Evolutionary conservation across 495 filamentous ascomycete genomes (phyloP), one percentile per base, ranked within the genome.

Genomic region (Tuber melanosporum): DNA sequence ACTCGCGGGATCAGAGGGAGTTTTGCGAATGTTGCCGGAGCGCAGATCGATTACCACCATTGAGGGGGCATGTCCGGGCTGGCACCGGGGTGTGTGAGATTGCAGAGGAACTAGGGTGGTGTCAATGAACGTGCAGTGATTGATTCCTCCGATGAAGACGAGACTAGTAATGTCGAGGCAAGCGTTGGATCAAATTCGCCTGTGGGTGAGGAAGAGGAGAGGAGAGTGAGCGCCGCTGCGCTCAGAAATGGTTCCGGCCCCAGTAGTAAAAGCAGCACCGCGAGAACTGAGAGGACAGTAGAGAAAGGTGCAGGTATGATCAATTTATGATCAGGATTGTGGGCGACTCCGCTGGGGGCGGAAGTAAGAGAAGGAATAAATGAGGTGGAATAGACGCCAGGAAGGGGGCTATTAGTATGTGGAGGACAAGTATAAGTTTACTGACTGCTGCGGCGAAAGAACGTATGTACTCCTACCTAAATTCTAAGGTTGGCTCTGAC

Each of bases 81-180:
- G 32, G 32, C 32, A 32, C 32, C 1, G 32, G 74, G 83, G 79
- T 80, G 82, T 82, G 76, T 85, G 89, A 88, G 93, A 70, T 84
- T 97, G 75, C 87, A 90, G 73, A 95, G 93, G 83, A 92, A 95
- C 81, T 89, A 32, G 32, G 32, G 32, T 32, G 32, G 32, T 32
- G 32, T 32, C 32, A 1, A 32, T 32, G 32, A 32, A 47, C 83
- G 90, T 82, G 77, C 85, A 83, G 84, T 84, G 84, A 80, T 83
- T 15, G 87, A 89, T 78, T 87, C 85, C 52, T 88, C 88, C 3
- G 88, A 85, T 43, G 88, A 88, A 9, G 88, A 88, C 44, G 86
- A 81, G 71, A 75, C 70, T 19, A 76, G 79, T 41, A 73, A 83
- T 86, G 26, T 85, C 9, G 87, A 87, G 57, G 47, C 9, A 52